phyloP scores from a whole-genome alignment of 1,284 basidiomycete species.

The Tylopilus microsporus region DNA sequence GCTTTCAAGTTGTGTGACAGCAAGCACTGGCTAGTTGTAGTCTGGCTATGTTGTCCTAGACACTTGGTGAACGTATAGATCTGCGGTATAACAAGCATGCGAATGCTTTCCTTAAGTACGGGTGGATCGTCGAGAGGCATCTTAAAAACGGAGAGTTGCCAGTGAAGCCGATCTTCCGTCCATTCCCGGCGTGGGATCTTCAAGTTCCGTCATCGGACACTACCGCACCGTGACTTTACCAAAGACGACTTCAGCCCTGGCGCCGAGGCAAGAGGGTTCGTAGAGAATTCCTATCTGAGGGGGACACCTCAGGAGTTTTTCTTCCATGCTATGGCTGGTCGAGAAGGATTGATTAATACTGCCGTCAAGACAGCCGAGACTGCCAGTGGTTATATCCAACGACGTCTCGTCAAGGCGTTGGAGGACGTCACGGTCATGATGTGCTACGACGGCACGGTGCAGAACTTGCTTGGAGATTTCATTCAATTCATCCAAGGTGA shows the following conservation, averaged over 20 bases:
- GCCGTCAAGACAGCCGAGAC: conserved; percentile 99
- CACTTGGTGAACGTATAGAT: conserved; percentile 98
- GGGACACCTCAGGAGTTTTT: conserved; percentile 99
- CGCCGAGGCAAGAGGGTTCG: conserved; percentile 98
- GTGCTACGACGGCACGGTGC: conserved; percentile 97
- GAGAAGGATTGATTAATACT: conserved; percentile 98
- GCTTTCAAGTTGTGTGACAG: too few species aligned
- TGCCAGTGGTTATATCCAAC: conserved; percentile 98
- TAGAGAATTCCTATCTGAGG: conserved; percentile 99
- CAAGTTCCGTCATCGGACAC: conserved; percentile 93
- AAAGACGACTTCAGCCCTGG: conserved; percentile 99
- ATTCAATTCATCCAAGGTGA: conserved; percentile 98
- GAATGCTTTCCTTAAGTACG: conserved; percentile 94
- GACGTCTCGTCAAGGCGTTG: conserved; percentile 94
- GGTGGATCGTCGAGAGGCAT: conserved; percentile 98
- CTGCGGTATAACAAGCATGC: conserved; percentile 95
- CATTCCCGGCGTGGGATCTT: too few species aligned
- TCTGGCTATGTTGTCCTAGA: too few species aligned
- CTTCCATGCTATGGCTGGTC: conserved; percentile 99
- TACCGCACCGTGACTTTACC: conserved; percentile 97
- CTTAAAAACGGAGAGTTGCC: conserved; percentile 98
- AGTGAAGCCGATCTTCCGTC: too few species aligned
- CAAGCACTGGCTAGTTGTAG: too few species aligned
- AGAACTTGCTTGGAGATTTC: conserved; percentile 93
- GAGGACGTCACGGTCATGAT: conserved; percentile 98